Base-by-base conservation (phyloP, 106 monocot species). In the Dendrobium catenatum region DNA sequence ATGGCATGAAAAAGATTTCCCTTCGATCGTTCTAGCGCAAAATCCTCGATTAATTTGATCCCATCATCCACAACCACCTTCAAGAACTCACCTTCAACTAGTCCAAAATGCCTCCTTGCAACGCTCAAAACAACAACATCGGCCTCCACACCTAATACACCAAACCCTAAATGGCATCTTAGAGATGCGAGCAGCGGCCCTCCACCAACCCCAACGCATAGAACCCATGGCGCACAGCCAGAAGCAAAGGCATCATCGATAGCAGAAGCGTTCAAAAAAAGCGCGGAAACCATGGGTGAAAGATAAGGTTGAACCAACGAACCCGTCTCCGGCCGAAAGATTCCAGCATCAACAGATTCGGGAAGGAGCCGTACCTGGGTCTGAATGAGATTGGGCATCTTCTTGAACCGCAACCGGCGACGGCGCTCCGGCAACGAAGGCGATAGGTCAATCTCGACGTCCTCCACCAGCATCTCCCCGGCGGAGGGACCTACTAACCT, bases 351-450 rank as follows among this genome's bases (percentile, higher is more conserved):
- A 55, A 64, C 48, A 10, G 81, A 81, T 48, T 82, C 64, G 2
- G 89, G 82, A n/a, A 86, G 9, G 54, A 93, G 81, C 2, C 83
- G 85, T 31, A 94, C 91, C 86, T 98, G 92, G 37, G 88, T 80
- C 80, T 98, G 97, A 48, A 94, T 85, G 44, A 98, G 85, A 82
- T 89, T 91, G 22, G 97, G 97, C 92, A 91, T 84, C 67, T 90
- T 73, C 87, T 87, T 90, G 79, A 98, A 98, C 81, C 94, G 88
- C 80, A 98, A 73, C 72, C 97, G 80, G 73, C 97, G 66, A 70
- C 89, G 83, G 17, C 75, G 47, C 72, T 94, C 88, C 46, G 75
- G 76, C 2, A 51, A 29, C 20, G 31, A 68, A 20, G 70, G 61
- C 1, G 84, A 47, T 4, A 78, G 55, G 31, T 83, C 87, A 15